A percentile compares a stretch with the other conserved stretches of the same genome.
These are phyloP conservation scores for Microcyclospora tardicrescens DNA, from an alignment of 2,329 filamentous ascomycete species.

Conservation along the genomic window DNA sequence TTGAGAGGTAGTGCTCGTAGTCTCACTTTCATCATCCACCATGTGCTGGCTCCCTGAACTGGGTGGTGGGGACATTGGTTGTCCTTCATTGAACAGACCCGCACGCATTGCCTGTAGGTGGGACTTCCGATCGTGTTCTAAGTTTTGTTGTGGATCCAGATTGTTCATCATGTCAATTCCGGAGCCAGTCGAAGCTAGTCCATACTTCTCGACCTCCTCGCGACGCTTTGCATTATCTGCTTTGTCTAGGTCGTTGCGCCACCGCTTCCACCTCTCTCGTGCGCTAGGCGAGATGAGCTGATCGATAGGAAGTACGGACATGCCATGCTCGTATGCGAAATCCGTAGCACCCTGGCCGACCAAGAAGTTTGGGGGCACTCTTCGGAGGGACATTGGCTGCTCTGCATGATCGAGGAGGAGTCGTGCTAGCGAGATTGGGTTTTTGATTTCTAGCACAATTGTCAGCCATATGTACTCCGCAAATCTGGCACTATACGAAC, in stretches of 20 bases:
- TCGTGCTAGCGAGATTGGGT: conserved; percentile 80
- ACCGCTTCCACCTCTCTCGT: conserved; percentile 63
- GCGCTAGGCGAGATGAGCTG: conserved; percentile 69
- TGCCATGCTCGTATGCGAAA: conserved; percentile 71
- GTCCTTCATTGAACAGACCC: conserved; percentile 23
- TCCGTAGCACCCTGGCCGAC: conserved; percentile 72
- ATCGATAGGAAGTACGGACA: conserved; percentile 61
- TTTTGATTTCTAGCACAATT: conserved; percentile 59
- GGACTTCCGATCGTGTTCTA: conserved; percentile 22
- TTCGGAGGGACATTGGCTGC: conserved; percentile 63
- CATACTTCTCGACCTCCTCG: conserved; percentile 11
- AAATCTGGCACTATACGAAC: conserved; percentile 43
- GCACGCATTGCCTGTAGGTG: conserved; percentile 25
- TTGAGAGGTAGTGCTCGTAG: conserved; percentile 1
- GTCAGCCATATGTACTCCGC: conserved; percentile 7
- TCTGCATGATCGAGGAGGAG: conserved; percentile 67
- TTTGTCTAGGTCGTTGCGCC: conserved; percentile 56
- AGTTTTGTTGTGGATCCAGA: conserved; percentile 3
- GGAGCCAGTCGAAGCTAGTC: conserved; percentile 6
- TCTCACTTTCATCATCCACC: too few relatives aligned
- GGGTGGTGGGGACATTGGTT: conserved; percentile 22
- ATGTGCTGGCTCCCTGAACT: too few relatives aligned
- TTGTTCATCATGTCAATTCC: conserved; percentile 9
- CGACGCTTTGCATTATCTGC: conserved; percentile 39
- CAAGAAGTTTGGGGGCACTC: conserved; percentile 85